A percentile compares a stretch with the other conserved stretches of the same genome.
These are phyloP conservation scores for Penicillium alfredii DNA, from an alignment of 495 filamentous ascomycete genomes.

Conservation along the genomic window DNA sequence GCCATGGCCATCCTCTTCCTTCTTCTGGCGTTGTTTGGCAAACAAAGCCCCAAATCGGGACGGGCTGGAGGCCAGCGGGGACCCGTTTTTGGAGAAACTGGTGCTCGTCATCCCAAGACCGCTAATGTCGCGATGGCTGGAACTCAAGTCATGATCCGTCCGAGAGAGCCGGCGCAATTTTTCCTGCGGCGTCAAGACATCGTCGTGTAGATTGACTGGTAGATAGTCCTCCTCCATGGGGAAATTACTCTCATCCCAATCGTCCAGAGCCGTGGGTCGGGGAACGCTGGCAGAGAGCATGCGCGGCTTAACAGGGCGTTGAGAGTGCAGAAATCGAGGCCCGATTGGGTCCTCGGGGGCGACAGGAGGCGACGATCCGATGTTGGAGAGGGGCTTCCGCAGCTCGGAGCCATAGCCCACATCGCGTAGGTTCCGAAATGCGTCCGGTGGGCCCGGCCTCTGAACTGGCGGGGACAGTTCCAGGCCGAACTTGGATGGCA, in stretches of 20 bases:
- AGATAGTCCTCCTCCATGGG: conserved; percentile 91
- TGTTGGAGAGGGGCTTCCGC: conserved; percentile 43
- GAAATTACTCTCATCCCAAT: conserved; percentile 79
- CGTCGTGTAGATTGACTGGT: conserved; percentile 81
- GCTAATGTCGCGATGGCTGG: conserved; percentile 53
- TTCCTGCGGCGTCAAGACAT: conserved; percentile 88
- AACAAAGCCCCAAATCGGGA: conserved; percentile 85
- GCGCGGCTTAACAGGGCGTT: conserved; percentile 58
- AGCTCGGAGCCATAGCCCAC: conserved; percentile 74
- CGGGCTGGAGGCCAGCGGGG: conserved; percentile 71
- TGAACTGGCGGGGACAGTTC: conserved; percentile 70
- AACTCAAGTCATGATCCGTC: conserved; percentile 57
- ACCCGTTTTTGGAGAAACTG: conserved; percentile 69
- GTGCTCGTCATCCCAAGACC: conserved; percentile 55
- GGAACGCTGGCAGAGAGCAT: conserved; percentile 78
- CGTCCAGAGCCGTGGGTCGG: conserved; percentile 54
- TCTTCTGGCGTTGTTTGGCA: conserved; percentile 62
- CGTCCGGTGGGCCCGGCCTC: conserved; percentile 54
- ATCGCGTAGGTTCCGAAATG: conserved; percentile 73
- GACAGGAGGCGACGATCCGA: conserved; percentile 65
- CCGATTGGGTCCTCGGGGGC: conserved; percentile 48
- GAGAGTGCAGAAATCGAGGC: conserved; percentile 77
- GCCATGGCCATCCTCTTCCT: conserved; percentile 61
- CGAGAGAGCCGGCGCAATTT: conserved; percentile 78
- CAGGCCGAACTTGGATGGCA: conserved; percentile 86